phyloP scores from a whole-genome alignment of 1,284 basidiomycete genomes.

The Sporisorium sorghi region DNA sequence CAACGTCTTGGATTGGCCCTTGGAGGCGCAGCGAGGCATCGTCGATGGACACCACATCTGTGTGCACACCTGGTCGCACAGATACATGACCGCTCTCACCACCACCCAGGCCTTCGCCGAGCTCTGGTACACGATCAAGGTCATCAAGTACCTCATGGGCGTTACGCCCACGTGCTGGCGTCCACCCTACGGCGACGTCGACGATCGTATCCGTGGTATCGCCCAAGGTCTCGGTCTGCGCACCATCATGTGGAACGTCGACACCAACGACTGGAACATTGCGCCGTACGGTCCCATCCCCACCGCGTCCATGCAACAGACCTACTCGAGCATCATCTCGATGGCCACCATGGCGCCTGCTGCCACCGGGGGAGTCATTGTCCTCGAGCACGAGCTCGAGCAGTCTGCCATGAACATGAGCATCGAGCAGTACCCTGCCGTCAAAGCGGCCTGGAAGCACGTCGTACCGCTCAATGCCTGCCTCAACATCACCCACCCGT shows the following conservation, averaged over 20 bases:
- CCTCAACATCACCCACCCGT: slow-evolving; percentile 68
- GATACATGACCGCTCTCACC: slow-evolving; percentile 72
- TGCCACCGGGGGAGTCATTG: slow-evolving; percentile 69
- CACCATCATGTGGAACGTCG: slow-evolving; percentile 72
- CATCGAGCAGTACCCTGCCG: slow-evolving; percentile 49
- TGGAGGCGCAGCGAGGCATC: slow-evolving; percentile 72
- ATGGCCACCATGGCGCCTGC: slow-evolving; percentile 65
- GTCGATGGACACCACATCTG: slow-evolving; percentile 58
- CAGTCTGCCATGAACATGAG: slow-evolving; percentile 52
- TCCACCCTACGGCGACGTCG: slow-evolving; percentile 73
- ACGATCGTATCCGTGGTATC: slow-evolving; percentile 73
- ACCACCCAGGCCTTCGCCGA: slow-evolving; percentile 73
- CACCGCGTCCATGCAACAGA: slow-evolving; percentile 63
- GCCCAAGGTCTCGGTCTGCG: slow-evolving; percentile 71
- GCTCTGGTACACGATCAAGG: slow-evolving; percentile 72
- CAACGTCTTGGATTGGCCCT: slow-evolving; percentile 73
- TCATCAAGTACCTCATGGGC: slow-evolving; percentile 72
- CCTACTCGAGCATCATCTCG: slow-evolving; percentile 71
- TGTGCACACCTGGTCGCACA: slow-evolving; percentile 70
- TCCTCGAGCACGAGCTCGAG: slow-evolving; percentile 63
- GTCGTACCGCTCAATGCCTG: slow-evolving; percentile 62
- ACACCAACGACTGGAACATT: slow-evolving; percentile 71
- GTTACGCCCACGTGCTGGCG: slow-evolving; percentile 71
- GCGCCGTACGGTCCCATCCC: slow-evolving; percentile 65
- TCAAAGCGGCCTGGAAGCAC: slow-evolving; percentile 55